Conservation (phyloP, 2,329 filamentous ascomycete genomes). For the Ceratocystiopsis sp. region DNA sequence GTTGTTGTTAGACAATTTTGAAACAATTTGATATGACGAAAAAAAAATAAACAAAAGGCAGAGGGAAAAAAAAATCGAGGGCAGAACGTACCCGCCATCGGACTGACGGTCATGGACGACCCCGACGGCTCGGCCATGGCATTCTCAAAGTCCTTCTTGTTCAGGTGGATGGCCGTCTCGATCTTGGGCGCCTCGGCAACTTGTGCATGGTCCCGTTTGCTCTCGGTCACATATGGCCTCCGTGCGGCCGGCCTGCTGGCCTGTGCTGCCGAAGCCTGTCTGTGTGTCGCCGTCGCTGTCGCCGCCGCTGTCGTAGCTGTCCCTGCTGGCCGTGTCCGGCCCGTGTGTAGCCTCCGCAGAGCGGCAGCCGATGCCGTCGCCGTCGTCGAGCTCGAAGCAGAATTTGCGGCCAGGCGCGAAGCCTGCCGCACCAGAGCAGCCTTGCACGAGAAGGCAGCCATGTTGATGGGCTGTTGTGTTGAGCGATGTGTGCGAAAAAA, state of each 20-base stretch:
- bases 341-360: constrained; percentile 16
- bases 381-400: constrained; percentile 8
- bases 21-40: too few relatives aligned
- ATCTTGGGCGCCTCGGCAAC: constrained; percentile 60
- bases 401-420: constrained; percentile 36
- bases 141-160: constrained; percentile 66
- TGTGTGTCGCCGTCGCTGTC: not conserved
- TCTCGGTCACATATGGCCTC: constrained; percentile 69
- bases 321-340: constrained; percentile 14
- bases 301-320: not conserved
- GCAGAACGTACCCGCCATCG: constrained; percentile 42
- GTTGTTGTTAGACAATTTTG: constrained; percentile 4
- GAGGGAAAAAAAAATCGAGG: not conserved
- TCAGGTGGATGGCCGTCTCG: constrained; percentile 70
- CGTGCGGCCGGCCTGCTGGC: not conserved
- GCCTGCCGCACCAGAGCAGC: constrained; percentile 40
- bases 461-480: not conserved
- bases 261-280: not conserved
- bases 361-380: constrained; percentile 18
- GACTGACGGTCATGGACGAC: constrained; percentile 57
- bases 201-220: constrained; percentile 62
- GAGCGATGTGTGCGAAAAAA: not conserved
- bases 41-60: not conserved
- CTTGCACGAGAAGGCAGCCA: constrained; percentile 5
- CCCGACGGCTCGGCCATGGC: constrained; percentile 31